Percentiles rank a stretch among this genome's conserved stretches.
phyloP scores from a whole-genome alignment of 2,329 filamentous ascomycete species.

The Chrysoporthe austroafricana region DNA sequence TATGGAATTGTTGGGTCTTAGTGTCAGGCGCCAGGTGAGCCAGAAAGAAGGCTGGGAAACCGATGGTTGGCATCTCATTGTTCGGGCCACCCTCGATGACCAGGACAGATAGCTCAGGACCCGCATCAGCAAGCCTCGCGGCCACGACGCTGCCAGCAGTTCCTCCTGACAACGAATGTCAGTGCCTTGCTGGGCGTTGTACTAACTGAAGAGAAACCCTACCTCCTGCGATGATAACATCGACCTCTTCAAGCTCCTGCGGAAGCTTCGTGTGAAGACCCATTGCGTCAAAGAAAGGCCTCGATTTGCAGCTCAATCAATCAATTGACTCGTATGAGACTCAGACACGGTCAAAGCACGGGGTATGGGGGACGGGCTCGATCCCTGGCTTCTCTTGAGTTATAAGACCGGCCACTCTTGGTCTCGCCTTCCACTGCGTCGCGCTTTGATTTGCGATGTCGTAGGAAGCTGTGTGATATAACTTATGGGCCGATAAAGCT shows the following conservation, averaged over 20 bases:
- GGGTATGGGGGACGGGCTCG: too few relatives aligned
- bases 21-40: constrained; percentile 36
- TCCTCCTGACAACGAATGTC: constrained; percentile 41
- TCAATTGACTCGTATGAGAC: too few relatives aligned
- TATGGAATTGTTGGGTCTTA: too few relatives aligned
- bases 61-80: constrained; percentile 37
- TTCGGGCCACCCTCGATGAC: constrained; percentile 59
- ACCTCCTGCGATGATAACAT: constrained; percentile 56
- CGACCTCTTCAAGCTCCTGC: constrained; percentile 46
- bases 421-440: too few relatives aligned
- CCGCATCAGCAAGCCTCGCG: constrained; percentile 52
- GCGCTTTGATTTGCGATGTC: too few relatives aligned
- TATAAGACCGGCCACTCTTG: too few relatives aligned
- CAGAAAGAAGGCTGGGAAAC: constrained; percentile 42
- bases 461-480: too few relatives aligned
- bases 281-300: constrained; percentile 6
- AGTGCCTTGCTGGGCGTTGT: not conserved
- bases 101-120: constrained; percentile 52
- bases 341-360: too few relatives aligned
- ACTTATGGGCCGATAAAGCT: too few relatives aligned
- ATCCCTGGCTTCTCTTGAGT: too few relatives aligned
- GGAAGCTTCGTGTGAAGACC: constrained; percentile 30
- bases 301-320: too few relatives aligned
- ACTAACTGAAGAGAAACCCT: not conserved
- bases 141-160: constrained; percentile 54